A percentile compares a stretch with the other conserved stretches of the same genome.
Evolutionary conservation across 345 rosid genomes (phyloP).

Genomic region (Syzygium oleosum): DNA sequence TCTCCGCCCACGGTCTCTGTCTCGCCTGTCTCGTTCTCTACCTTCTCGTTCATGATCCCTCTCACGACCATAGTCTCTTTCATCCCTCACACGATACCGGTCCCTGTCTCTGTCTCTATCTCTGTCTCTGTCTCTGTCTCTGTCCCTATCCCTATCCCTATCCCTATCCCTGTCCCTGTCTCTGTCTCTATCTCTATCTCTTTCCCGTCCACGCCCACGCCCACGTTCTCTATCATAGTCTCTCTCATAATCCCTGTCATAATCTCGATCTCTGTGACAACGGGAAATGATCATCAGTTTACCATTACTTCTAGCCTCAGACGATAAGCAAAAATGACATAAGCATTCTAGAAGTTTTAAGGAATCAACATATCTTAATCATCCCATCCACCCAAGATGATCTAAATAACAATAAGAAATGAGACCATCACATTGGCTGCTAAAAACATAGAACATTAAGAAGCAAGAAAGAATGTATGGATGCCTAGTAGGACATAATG

Average conservation of each 20-base stretch:
- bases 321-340: not conserved
- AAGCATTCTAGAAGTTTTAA: not conserved
- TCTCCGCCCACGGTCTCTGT: conserved; percentile 58
- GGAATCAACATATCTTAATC: not conserved
- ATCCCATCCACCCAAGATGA: not conserved
- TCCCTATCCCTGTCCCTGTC: not conserved
- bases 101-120: conserved; percentile 66
- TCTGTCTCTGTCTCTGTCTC: conserved; percentile 34
- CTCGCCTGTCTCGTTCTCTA: conserved; percentile 66
- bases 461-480: not conserved
- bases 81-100: conserved; percentile 55
- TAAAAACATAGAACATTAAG: not conserved
- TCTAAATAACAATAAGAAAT: not conserved
- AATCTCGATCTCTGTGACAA: conserved; percentile 49
- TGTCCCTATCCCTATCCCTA: conserved; percentile 18
- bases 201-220: conserved; percentile 28
- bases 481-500: not conserved
- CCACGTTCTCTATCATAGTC: conserved; percentile 56
- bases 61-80: conserved; percentile 64
- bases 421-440: not conserved
- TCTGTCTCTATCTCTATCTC: conserved; percentile 11
- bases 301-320: not conserved
- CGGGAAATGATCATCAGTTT: not conserved
- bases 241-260: conserved; percentile 48
- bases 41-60: conserved; percentile 75